Evolutionary conservation across 2,329 filamentous ascomycete genomes (phyloP), one percentile per base, ranked within the genome.

Genomic region (Fusarium sulawesiense): DNA sequence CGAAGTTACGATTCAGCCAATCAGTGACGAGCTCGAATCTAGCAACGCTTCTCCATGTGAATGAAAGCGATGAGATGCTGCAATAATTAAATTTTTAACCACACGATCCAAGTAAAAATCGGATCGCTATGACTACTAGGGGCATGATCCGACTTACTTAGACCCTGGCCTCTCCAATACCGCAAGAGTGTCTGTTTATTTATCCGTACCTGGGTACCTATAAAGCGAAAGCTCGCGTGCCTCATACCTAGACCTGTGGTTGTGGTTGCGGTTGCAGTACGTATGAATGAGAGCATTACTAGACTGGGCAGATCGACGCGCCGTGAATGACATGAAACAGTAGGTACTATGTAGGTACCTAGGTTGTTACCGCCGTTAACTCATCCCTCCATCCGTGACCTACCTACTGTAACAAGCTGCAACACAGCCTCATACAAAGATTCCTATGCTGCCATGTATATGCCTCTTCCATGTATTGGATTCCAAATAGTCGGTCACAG

Each of bases 361-460:
- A 23, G 21, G 21, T 23, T 42, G 51, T 70, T 67, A 46, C 56
- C 61, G 61, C 61, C 50, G 21, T 47, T 41, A 50, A 68, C 21
- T 27, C 41, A 48, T 62, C 40, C 25, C 54, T 69, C 66, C 61
- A 66, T 56, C 53, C 56, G 56, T 57, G 25, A 41, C 29, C 11
- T 29, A 44, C 46, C 27, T 27, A 27, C 27, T 27, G 27, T 27
- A 30, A 45, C 21, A 55, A 56, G 56, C 23, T 56, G 63, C 55
- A 71, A 63, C 63, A 70, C 55, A 70, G 67, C 67, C 68, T 70
- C 58, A 54, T 56, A 60, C 62, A 65, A 65, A 65, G 47, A 47
- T 65, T 21, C 60, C 47, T 46, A 25, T 47, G 29, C 25, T 40
- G 54, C 41, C 53, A 53, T 61, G 37, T 57, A 29, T 29, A 59